Percentiles rank a stretch among this genome's conserved stretches.
phyloP scores from a whole-genome alignment of 2,329 filamentous ascomycete genomes.

The Fusarium miscanthi region DNA sequence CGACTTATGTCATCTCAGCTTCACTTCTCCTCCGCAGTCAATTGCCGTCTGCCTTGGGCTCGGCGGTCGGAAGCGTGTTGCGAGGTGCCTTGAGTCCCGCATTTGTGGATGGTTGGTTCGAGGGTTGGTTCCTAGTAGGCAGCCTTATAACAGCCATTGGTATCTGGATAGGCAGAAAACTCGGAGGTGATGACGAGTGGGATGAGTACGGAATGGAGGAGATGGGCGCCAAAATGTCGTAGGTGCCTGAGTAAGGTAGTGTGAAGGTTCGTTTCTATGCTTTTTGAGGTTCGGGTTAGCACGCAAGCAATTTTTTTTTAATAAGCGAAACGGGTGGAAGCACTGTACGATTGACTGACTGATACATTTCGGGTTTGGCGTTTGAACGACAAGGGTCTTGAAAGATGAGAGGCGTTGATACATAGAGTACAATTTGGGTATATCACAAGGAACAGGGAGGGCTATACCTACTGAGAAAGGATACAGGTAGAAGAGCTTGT shows the following conservation, averaged over 20 bases:
- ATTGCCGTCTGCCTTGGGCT: slow-evolving; percentile 80
- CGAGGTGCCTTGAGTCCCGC: slow-evolving; percentile 75
- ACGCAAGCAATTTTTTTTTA: slow-evolving; percentile 21
- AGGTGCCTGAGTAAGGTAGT: not conserved
- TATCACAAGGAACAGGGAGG: not conserved
- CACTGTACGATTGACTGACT: slow-evolving; percentile 23
- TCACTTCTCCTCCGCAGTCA: slow-evolving; percentile 82
- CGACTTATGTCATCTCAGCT: slow-evolving; percentile 86
- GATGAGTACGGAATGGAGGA: slow-evolving; percentile 73
- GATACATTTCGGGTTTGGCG: slow-evolving; percentile 19
- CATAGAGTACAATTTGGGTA: slow-evolving; percentile 19
- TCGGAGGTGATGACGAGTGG: slow-evolving; percentile 68
- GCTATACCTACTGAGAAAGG: not conserved
- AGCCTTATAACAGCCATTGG: slow-evolving; percentile 74
- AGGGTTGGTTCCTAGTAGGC: slow-evolving; percentile 83
- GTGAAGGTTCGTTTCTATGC: slow-evolving; percentile 11
- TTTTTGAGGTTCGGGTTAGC: slow-evolving; percentile 18
- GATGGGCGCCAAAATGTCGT: slow-evolving; percentile 75
- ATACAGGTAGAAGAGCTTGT: not conserved
- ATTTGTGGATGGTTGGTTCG: slow-evolving; percentile 81
- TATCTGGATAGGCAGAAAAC: slow-evolving; percentile 76
- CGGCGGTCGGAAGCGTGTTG: slow-evolving; percentile 80
- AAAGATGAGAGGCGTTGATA: slow-evolving; percentile 16
- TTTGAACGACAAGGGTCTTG: slow-evolving; percentile 10
- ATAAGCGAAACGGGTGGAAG: slow-evolving; percentile 10